Base-by-base conservation (phyloP, 148 eudicot genomes). In the Polygonum aviculare region DNA sequence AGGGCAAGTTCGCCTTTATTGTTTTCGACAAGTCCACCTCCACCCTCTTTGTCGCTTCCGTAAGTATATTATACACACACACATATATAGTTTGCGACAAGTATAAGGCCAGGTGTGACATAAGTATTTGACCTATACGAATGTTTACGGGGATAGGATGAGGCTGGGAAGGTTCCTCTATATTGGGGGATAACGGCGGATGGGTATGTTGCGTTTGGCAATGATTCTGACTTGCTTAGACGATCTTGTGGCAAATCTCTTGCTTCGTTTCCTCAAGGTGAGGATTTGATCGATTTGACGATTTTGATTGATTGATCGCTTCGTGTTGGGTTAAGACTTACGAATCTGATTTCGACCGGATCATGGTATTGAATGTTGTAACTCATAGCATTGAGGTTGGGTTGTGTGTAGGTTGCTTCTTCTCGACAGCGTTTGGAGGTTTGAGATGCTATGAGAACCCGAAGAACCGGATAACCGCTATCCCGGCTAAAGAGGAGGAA, bases 131-230 rank as follows among this genome's bases (percentile, higher is more conserved):
- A 44, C 47, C 47, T 44, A 7, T 0, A 6, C 9, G 8, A 41
- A 44, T 44, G 47, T 44, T 44, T 8, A 44, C 9, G 11, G 47
- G 7, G 47, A 21, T 67, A 94, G 98, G 98, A 92, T 74, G 91
- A 89, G 86, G 74, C 74, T 70, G 96, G 90, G 18, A 92, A 89
- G 86, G 92, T 94, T 62, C 97, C 97, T 81, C 74, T 94, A 57
- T 94, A 94, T 45, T 94, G 98, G 98, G 98, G 98, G 79, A 94
- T 94, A 78, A 92, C 98, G 31, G 88, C 92, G 47, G 98, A 94
- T 82, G 96, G 98, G 0, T 82, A 79, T 12, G 96, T 94, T 10
- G 98, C 97, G 16, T 90, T 94, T 82, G 92, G 92, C 51, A 78
- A 89, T 74, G 94, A 95, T 81, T 93, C 97, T 49, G 87, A 92